These are phyloP conservation scores for Amauroascus verrucosus DNA, from an alignment of 2,329 filamentous ascomycete genomes.

Conservation along the genomic window DNA sequence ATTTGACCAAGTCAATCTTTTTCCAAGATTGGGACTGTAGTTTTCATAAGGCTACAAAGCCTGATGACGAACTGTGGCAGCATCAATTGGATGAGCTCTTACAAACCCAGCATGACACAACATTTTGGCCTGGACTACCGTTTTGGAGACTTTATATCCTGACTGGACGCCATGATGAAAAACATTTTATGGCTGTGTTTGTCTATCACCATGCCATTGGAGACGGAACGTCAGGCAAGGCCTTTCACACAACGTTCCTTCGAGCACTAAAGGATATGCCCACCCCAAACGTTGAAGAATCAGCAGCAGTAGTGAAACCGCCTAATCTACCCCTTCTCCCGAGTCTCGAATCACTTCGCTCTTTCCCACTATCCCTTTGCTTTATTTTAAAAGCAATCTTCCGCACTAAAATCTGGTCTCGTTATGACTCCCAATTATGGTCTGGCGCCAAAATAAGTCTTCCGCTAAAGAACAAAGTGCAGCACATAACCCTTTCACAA, in stretches of 20 bases:
- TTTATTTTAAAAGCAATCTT: slow-evolving; percentile 29
- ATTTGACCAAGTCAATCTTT: slow-evolving; percentile 31
- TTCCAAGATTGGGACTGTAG: slow-evolving; percentile 23
- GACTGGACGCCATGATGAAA: slow-evolving; percentile 14
- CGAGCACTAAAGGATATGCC: slow-evolving; percentile 22
- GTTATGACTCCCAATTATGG: slow-evolving; percentile 27
- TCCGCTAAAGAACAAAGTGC: slow-evolving; percentile 23
- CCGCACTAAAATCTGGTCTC: slow-evolving; percentile 26
- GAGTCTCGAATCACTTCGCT: slow-evolving; percentile 34
- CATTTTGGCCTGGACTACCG: slow-evolving; percentile 29
- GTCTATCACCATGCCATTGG: slow-evolving; percentile 42
- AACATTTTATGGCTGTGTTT: slow-evolving; percentile 36
- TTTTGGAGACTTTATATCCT: slow-evolving; percentile 40
- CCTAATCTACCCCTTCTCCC: slow-evolving; percentile 29
- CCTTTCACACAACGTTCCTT: slow-evolving; percentile 38
- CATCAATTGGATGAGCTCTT: slow-evolving; percentile 35
- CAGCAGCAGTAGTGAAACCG: slow-evolving; percentile 14
- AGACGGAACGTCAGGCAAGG: slow-evolving; percentile 38
- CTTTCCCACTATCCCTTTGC: slow-evolving; percentile 29
- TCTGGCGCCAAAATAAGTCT: slow-evolving; percentile 24
- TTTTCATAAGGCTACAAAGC: neutral
- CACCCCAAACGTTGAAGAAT: neutral
- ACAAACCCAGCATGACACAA: slow-evolving; percentile 33
- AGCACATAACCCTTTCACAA: slow-evolving; percentile 27
- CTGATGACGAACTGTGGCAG: slow-evolving; percentile 23